A percentile compares a stretch with the other conserved stretches of the same genome.
These are phyloP conservation scores for Globisporangium acanthophoron DNA, from an alignment of 352 stramenopile species.

Conservation along the genomic window DNA sequence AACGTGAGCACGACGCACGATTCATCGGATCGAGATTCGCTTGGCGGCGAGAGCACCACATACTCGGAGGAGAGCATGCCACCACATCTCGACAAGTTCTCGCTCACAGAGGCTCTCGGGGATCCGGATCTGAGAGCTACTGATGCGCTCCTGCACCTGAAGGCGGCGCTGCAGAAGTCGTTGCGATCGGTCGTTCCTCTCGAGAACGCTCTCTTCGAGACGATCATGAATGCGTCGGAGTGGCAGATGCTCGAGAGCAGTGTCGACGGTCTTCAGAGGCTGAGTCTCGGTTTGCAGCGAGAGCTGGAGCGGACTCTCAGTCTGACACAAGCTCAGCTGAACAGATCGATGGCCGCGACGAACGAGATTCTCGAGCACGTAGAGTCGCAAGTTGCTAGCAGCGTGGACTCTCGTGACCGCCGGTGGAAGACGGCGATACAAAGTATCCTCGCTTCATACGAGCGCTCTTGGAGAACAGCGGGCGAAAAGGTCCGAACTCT, in stretches of 20 bases:
- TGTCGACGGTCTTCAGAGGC: constrained; percentile 1
- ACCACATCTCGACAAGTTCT: background rate
- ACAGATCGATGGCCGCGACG: background rate
- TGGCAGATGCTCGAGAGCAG: constrained; percentile 1
- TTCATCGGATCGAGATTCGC: background rate
- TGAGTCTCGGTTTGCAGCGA: background rate
- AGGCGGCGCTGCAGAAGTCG: background rate
- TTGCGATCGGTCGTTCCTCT: background rate
- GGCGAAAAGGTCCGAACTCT: background rate
- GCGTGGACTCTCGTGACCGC: background rate
- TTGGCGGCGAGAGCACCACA: background rate
- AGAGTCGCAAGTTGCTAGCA: background rate
- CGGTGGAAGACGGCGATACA: background rate
- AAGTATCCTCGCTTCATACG: background rate
- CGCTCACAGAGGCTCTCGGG: background rate
- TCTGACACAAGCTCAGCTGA: background rate
- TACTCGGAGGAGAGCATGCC: background rate
- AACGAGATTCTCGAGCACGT: background rate
- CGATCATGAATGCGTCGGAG: constrained; percentile 4
- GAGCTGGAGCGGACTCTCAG: background rate
- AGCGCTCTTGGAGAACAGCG: background rate
- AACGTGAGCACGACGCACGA: background rate
- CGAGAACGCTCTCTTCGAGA: background rate
- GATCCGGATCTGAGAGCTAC: background rate
- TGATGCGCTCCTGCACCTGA: constrained; percentile 1